These are phyloP conservation scores for Aureobasidium sp. DNA, from an alignment of 2,329 filamentous ascomycete species.

Conservation along the genomic window DNA sequence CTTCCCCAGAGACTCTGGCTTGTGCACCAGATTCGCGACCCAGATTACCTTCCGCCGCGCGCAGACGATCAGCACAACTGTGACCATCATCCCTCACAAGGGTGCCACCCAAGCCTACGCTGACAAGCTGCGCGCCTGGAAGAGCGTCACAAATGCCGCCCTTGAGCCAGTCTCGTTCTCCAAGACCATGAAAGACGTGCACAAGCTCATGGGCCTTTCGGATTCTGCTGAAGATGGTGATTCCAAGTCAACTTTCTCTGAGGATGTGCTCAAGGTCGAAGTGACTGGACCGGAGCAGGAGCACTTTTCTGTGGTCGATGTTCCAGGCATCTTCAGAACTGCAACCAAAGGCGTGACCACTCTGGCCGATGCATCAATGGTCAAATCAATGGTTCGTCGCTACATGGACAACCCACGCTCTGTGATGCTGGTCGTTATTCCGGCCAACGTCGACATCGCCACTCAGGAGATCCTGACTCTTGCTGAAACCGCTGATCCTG, in stretches of 20 bases:
- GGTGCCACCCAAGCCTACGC: slow-evolving; percentile 20
- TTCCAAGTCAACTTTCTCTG: slow-evolving; percentile 19
- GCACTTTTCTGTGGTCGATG: slow-evolving; percentile 24
- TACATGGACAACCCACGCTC: slow-evolving; percentile 34
- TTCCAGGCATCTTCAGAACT: slow-evolving; percentile 26
- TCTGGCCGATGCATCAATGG: slow-evolving; percentile 29
- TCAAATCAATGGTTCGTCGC: slow-evolving; percentile 29
- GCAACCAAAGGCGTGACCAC: slow-evolving; percentile 26
- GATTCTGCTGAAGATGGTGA: neutral
- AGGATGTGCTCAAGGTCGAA: slow-evolving; percentile 22
- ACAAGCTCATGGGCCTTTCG: slow-evolving; percentile 19
- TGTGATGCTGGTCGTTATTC: slow-evolving; percentile 36
- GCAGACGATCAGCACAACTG: slow-evolving; percentile 13
- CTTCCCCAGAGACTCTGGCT: slow-evolving; percentile 43
- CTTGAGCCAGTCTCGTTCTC: slow-evolving; percentile 17
- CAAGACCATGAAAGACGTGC: slow-evolving; percentile 18
- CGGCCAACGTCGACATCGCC: slow-evolving; percentile 35
- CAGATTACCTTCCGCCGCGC: slow-evolving; percentile 12
- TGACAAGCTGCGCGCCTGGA: slow-evolving; percentile 23
- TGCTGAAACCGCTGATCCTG: slow-evolving; percentile 27
- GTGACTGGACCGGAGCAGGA: slow-evolving; percentile 21
- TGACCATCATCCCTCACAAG: slow-evolving; percentile 22
- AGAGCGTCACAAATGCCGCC: slow-evolving; percentile 13
- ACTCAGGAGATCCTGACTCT: slow-evolving; percentile 38
- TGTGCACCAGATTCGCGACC: slow-evolving; percentile 39